Evolutionary conservation across 768 basidiomycete genomes (phyloP), one percentile per base, ranked within the genome.

Genomic region (Kwoniella sp.): DNA sequence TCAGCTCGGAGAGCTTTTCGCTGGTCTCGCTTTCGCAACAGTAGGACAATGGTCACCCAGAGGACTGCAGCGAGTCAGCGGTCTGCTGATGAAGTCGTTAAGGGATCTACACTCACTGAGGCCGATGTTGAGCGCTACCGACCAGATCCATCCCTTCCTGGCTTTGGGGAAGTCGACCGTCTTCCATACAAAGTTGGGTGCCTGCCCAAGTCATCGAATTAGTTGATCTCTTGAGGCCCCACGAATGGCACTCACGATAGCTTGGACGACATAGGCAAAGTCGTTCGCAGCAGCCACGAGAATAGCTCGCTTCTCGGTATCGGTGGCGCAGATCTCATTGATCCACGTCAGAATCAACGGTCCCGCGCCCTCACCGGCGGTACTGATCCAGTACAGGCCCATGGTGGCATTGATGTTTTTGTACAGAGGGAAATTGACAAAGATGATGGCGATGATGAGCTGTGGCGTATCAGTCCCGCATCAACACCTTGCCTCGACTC

Each of bases 101-200:
- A 19, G 11, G 29, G 23, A n/a, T 37, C 23, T 9, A 20, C 10
- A 63, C 65, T 63, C 41, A 67, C 62, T 63, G 39, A 69, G 53
- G 14, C 59, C 29, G 17, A 50, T 33, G 44, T 61, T 59, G 23
- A 69, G 45, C 5, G 49, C 28, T 12, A 66, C 23, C 1, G 50
- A 38, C 57, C 57, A 66, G 1, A 59, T 63, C 53, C 46, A 60
- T 1, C 67, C 67, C 44, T 64, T 69, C n/a, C 25, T 34, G 17
- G 67, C 67, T 12, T 37, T 44, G 2, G 68, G 68, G 60, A 64
- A 67, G 23, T 62, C 51, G 17, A 40, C 48, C 4, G 63, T 65
- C 36, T 65, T 67, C 69, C 69, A 70, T 5, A 63, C 60, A 37
- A 70, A 67, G 50, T 70, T 67, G 22, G 69, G 69, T 9, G 60